phyloP scores from a whole-genome alignment of 805 yeast species.

The Schwanniomyces pseudopolymorphus region DNA sequence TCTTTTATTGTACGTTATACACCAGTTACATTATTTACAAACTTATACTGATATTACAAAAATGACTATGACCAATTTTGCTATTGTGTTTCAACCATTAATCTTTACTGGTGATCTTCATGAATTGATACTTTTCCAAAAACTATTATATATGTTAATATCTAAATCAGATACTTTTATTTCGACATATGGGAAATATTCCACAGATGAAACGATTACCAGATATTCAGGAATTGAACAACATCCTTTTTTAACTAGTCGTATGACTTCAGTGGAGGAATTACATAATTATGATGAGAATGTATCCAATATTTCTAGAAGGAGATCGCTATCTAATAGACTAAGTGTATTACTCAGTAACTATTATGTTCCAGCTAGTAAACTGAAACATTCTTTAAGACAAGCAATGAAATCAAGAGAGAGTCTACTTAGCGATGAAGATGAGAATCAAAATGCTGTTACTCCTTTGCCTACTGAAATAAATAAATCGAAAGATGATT shows the following conservation, averaged over 20 bases:
- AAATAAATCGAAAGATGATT: slow-evolving; percentile 4
- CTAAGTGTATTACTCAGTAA: slow-evolving; percentile 17
- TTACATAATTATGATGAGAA: not conserved
- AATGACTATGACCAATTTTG: slow-evolving; percentile 26
- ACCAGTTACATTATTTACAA: slow-evolving; percentile 14
- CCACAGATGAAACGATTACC: not conserved
- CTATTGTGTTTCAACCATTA: slow-evolving; percentile 34
- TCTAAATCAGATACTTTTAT: slow-evolving; percentile 8
- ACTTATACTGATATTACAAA: slow-evolving; percentile 19
- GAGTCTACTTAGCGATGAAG: not conserved
- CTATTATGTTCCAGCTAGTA: slow-evolving; percentile 17
- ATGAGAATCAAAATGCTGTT: not conserved
- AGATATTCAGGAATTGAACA: not conserved
- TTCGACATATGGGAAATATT: not conserved
- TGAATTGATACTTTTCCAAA: slow-evolving; percentile 15
- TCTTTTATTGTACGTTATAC: slow-evolving; percentile 17
- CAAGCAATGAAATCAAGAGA: not conserved
- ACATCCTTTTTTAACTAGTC: not conserved
- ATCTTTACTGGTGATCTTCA: slow-evolving; percentile 17
- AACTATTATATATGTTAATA: slow-evolving; percentile 17
- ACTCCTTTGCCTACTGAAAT: slow-evolving; percentile 1
- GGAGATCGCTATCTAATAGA: slow-evolving; percentile 15
- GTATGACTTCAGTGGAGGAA: not conserved
- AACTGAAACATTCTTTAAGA: slow-evolving; percentile 3
- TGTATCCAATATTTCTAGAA: slow-evolving; percentile 1